A percentile compares a stretch with the other conserved stretches of the same genome.
Conservation (phyloP, 1,139 yeast genomes). For the Geotrichum macrosporum region DNA sequence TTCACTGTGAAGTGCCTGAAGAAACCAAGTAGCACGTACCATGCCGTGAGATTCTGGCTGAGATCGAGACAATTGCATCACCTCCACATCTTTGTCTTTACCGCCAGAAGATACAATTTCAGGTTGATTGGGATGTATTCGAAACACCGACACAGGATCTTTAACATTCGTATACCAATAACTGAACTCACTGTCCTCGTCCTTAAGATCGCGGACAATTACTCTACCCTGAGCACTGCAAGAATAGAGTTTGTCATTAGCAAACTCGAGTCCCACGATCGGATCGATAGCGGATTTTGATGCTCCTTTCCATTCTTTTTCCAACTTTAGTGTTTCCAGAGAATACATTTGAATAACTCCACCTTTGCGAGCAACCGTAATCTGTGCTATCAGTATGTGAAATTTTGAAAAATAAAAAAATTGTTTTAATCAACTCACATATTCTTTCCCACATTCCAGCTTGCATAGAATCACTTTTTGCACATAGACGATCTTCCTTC, state of each 20-base stretch:
- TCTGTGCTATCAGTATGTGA: constrained; percentile 23
- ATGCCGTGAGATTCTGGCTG: too few species aligned
- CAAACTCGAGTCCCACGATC: constrained; percentile 37
- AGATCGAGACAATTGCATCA: constrained; percentile 23
- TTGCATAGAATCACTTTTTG: constrained; percentile 31
- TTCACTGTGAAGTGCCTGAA: constrained; percentile 5
- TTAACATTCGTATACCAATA: constrained; percentile 31
- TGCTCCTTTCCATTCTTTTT: constrained; percentile 39
- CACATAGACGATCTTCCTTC: constrained; percentile 33
- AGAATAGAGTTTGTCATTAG: constrained; percentile 40
- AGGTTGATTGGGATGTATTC: constrained; percentile 35
- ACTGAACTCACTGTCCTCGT: constrained; percentile 30
- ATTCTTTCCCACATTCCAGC: constrained; percentile 24
- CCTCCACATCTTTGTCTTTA: constrained; percentile 43
- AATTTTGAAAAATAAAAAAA: too few species aligned
- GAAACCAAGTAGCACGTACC: constrained; percentile 13
- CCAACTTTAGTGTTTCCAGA: constrained; percentile 30
- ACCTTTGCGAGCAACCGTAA: constrained; percentile 37
- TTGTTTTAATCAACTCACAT: constrained; percentile 29
- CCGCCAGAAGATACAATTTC: constrained; percentile 44
- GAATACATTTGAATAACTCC: constrained; percentile 36
- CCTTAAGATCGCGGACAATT: constrained; percentile 45
- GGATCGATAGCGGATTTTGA: constrained; percentile 32
- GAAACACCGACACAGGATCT: constrained; percentile 42
- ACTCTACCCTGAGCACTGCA: constrained; percentile 47